These are phyloP conservation scores for Calocera cornea DNA, from an alignment of 768 basidiomycete genomes.

Conservation along the genomic window DNA sequence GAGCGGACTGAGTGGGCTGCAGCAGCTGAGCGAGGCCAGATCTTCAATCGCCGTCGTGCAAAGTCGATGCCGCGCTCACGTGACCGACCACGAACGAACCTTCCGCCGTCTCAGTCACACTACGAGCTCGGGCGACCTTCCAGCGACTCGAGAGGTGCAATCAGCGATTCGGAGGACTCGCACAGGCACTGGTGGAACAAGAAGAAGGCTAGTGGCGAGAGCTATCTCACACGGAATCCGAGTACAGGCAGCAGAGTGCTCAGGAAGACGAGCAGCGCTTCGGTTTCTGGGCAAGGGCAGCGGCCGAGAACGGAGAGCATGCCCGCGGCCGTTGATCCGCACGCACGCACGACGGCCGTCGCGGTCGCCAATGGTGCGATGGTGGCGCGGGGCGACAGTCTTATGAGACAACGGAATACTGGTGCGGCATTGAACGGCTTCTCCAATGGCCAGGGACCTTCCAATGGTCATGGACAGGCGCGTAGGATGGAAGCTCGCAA, in stretches of 20 bases:
- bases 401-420: background rate
- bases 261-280: background rate
- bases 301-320: background rate
- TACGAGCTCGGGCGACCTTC: background rate
- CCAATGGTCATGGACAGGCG: background rate
- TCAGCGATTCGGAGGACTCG: background rate
- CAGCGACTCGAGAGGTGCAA: no score
- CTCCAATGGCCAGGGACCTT: background rate
- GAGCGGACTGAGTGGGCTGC: background rate
- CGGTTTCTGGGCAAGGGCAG: background rate
- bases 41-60: background rate
- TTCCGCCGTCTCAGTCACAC: background rate
- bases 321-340: background rate
- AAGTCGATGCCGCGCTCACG: background rate
- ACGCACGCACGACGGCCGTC: background rate
- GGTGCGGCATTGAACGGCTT: background rate
- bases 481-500: background rate
- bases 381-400: background rate
- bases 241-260: background rate
- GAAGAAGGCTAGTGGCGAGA: background rate
- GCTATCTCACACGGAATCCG: background rate
- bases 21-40: background rate
- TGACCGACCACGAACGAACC: background rate
- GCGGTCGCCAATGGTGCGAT: background rate
- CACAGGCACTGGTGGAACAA: background rate